Conservation (phyloP, 192 early-diverging fungal species). For the Gaertneriomyces sp. region DNA sequence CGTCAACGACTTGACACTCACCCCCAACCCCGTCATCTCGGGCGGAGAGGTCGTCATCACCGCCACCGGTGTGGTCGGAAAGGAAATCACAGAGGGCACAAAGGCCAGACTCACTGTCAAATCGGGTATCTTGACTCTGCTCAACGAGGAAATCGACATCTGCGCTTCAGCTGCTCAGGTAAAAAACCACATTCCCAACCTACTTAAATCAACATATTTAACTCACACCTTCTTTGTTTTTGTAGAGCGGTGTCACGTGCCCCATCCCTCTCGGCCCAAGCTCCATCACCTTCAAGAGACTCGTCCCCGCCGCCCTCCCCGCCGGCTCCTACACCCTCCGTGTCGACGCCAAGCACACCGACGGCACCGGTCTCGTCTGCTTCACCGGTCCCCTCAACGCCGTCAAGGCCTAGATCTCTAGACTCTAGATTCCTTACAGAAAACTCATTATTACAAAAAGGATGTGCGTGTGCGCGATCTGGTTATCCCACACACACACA, state of each 20-base stretch:
- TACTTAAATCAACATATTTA: no score
- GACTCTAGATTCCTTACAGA: no score
- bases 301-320: not conserved
- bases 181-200: no score
- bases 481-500: no score
- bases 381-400: not conserved
- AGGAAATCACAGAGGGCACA: not conserved
- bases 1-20: not conserved
- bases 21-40: not conserved
- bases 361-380: slow-evolving; percentile 6
- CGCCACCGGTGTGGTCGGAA: not conserved
- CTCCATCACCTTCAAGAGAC: not conserved
- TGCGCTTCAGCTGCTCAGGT: not conserved
- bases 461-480: no score
- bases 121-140: not conserved
- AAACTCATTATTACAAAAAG: no score
- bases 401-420: slow-evolving; percentile 7
- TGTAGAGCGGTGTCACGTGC: not conserved
- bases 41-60: not conserved
- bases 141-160: not conserved
- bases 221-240: not conserved
- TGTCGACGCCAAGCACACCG: slow-evolving; percentile 5
- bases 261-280: not conserved
- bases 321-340: not conserved
- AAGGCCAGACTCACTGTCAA: not conserved